A percentile compares a stretch with the other conserved stretches of the same genome.
Conservation (phyloP, 108 stramenopile genomes). For the Epithemia pelagica region DNA sequence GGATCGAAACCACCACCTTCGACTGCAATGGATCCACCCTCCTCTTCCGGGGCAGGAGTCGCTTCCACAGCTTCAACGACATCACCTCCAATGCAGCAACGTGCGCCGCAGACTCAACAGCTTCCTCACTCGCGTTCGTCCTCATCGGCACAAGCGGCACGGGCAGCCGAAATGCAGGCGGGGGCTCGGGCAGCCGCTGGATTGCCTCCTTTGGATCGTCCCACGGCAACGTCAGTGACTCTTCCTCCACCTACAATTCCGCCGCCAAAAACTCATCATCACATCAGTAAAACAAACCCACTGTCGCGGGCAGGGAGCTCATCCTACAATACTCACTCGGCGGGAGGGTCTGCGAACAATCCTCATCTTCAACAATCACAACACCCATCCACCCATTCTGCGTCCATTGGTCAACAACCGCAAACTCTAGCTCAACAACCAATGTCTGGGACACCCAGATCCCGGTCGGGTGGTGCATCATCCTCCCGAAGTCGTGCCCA, state of each 20-base stretch:
- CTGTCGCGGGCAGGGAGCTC: neutral
- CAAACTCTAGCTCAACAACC: slow-evolving; percentile 26
- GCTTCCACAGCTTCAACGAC: neutral
- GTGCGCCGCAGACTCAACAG: slow-evolving; percentile 2
- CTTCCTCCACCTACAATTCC: slow-evolving; percentile 26
- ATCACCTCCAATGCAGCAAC: slow-evolving; percentile 15
- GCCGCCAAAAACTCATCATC: slow-evolving; percentile 4
- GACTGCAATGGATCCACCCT: neutral
- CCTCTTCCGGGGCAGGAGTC: neutral
- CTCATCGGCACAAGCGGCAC: slow-evolving; percentile 1
- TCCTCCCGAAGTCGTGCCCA: slow-evolving; percentile 15
- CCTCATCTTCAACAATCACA: slow-evolving; percentile 11
- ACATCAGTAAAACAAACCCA: neutral
- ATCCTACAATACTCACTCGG: neutral
- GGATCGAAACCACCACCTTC: neutral
- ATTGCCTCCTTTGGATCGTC: slow-evolving; percentile 39
- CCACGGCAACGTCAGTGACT: slow-evolving; percentile 30
- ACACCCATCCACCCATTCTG: slow-evolving; percentile 19
- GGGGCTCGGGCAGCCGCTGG: slow-evolving; percentile 45
- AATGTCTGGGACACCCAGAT: slow-evolving; percentile 7
- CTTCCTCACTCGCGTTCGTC: slow-evolving; percentile 2
- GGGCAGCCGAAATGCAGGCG: slow-evolving; percentile 34
- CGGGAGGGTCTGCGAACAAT: neutral
- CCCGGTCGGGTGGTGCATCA: neutral
- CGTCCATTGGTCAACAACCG: slow-evolving; percentile 4